These are phyloP conservation scores for Hevea brasiliensis DNA, from an alignment of 345 rosid species.

Conservation along the genomic window DNA sequence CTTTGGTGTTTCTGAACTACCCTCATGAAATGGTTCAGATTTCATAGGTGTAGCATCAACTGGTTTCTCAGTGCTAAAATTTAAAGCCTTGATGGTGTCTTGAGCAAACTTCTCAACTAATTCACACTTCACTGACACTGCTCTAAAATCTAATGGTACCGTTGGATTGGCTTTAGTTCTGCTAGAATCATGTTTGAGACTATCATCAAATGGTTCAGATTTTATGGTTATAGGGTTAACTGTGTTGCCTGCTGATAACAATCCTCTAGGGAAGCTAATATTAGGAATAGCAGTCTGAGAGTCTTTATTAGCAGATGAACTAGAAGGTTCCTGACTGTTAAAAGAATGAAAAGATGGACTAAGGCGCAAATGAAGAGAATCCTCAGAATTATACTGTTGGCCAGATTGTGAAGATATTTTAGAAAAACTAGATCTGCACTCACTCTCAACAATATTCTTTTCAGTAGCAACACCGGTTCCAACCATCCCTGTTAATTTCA, in stretches of 20 bases:
- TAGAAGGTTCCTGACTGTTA: slow-evolving; percentile 30
- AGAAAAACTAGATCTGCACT: slow-evolving; percentile 17
- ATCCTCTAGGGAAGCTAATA: slow-evolving; percentile 19
- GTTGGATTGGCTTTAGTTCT: slow-evolving; percentile 22
- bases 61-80: slow-evolving; percentile 23
- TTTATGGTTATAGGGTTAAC: slow-evolving; percentile 43
- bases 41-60: slow-evolving; percentile 42
- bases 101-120: slow-evolving; percentile 28
- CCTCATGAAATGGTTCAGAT: slow-evolving; percentile 47
- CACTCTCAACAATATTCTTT: slow-evolving; percentile 26
- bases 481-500: slow-evolving; percentile 22
- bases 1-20: slow-evolving; percentile 27
- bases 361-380: slow-evolving; percentile 60
- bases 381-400: slow-evolving; percentile 25
- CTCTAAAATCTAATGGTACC: slow-evolving; percentile 9
- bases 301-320: slow-evolving; percentile 29
- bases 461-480: slow-evolving; percentile 24
- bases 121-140: slow-evolving; percentile 47
- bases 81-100: slow-evolving; percentile 24
- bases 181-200: slow-evolving; percentile 24
- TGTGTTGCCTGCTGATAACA: slow-evolving; percentile 25
- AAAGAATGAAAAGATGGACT: slow-evolving; percentile 33
- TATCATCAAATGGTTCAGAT: slow-evolving; percentile 59
- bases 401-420: slow-evolving; percentile 24
- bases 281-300: slow-evolving; percentile 16